phyloP scores from a whole-genome alignment of 2,329 filamentous ascomycete genomes.

The Trichoderma sp. region DNA sequence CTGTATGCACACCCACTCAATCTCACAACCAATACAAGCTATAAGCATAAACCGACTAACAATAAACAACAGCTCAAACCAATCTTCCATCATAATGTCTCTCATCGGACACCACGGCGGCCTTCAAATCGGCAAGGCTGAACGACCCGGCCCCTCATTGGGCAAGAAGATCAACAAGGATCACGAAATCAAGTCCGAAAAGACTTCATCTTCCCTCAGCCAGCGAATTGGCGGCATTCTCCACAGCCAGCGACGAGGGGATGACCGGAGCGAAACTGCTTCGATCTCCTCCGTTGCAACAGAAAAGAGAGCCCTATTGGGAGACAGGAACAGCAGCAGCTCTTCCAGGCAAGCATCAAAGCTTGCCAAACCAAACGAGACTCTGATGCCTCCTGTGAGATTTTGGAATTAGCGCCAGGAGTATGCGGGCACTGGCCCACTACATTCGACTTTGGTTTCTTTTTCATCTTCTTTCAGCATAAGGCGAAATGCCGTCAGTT shows the following conservation, averaged over 20 bases:
- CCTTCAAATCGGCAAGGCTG: conserved; percentile 14
- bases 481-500: not conserved
- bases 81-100: conserved; percentile 12
- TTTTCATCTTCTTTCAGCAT: not conserved
- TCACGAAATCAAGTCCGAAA: not conserved
- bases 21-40: not conserved
- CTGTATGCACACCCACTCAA: not conserved
- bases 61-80: not conserved
- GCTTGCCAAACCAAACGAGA: not conserved
- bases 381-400: not conserved
- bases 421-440: not conserved
- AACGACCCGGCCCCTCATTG: conserved; percentile 13
- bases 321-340: not conserved
- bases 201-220: conserved; percentile 1
- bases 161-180: not conserved
- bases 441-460: not conserved
- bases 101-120: conserved; percentile 15
- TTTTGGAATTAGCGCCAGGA: not conserved
- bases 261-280: conserved; percentile 10
- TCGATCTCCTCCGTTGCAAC: conserved; percentile 15
- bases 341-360: not conserved
- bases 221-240: conserved; percentile 11
- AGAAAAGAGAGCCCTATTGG: conserved; percentile 14
- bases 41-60: not conserved
- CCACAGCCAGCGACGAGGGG: conserved; percentile 5